Conservation (phyloP, 2,329 filamentous ascomycete genomes). For the Arthrobotrys sinensis region DNA sequence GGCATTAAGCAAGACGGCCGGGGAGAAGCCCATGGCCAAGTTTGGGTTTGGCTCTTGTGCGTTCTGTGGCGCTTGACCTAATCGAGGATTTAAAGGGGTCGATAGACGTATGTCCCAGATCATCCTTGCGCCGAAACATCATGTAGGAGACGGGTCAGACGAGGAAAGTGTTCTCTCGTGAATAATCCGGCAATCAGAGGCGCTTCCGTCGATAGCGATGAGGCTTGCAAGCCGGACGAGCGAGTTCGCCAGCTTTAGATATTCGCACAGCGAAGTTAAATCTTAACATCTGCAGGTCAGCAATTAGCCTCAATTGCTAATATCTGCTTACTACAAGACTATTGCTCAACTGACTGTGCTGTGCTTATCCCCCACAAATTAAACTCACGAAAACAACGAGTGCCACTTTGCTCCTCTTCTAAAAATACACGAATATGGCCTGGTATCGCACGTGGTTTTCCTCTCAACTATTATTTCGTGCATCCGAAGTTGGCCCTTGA, state of each 20-base stretch:
- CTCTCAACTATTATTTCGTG: conserved; percentile 44
- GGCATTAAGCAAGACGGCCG: conserved; percentile 52
- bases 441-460: conserved; percentile 44
- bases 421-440: conserved; percentile 49
- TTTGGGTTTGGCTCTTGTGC: conserved; percentile 21
- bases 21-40: conserved; percentile 21
- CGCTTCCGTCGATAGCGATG: conserved; percentile 51
- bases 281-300: conserved; percentile 38
- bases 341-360: not conserved
- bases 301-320: conserved; percentile 49
- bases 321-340: not conserved
- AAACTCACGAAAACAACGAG: conserved; percentile 41
- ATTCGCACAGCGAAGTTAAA: conserved; percentile 1
- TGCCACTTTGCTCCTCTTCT: conserved; percentile 26
- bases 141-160: conserved; percentile 44
- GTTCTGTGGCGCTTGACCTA: conserved; percentile 50
- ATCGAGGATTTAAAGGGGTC: conserved; percentile 58
- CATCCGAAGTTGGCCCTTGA: conserved; percentile 39
- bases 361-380: conserved; percentile 62
- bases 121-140: conserved; percentile 57
- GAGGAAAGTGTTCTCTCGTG: conserved; percentile 6
- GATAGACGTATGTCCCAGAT: conserved; percentile 42
- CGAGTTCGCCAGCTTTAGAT: conserved; percentile 19
- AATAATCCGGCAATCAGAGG: conserved; percentile 51
- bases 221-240: conserved; percentile 2